These are phyloP conservation scores for Mycena maculata DNA, from an alignment of 768 basidiomycete genomes.

Conservation along the genomic window DNA sequence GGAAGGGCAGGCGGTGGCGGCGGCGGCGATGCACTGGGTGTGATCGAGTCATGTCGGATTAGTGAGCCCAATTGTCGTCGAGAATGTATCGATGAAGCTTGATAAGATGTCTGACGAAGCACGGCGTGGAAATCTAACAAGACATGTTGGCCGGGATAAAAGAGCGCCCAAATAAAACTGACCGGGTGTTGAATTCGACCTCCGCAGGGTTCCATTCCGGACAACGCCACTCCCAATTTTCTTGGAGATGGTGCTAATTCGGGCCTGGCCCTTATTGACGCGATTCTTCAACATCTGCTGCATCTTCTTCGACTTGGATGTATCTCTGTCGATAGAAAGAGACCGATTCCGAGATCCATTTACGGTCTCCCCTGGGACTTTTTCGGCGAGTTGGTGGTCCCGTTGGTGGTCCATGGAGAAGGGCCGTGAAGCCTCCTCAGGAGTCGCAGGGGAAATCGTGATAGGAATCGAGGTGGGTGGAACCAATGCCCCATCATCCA, in stretches of 20 bases:
- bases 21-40: conserved; percentile 55
- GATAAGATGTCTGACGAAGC: conserved; percentile 68
- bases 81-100: conserved; percentile 89
- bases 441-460: conserved; percentile 72
- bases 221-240: conserved; percentile 81
- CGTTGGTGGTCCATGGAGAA: conserved; percentile 23
- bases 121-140: conserved; percentile 75
- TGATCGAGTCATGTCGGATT: conserved; percentile 48
- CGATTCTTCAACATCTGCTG: conserved; percentile 80
- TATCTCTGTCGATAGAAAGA: conserved; percentile 56
- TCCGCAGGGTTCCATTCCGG: conserved; percentile 64
- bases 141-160: not conserved
- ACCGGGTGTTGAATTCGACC: conserved; percentile 80
- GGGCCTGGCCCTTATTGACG: conserved; percentile 78
- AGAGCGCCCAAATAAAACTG: conserved; percentile 30
- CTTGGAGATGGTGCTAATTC: conserved; percentile 80
- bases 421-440: conserved; percentile 46
- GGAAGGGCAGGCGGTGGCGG: conserved; percentile 54
- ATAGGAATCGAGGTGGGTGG: conserved; percentile 58
- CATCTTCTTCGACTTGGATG: conserved; percentile 75
- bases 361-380: conserved; percentile 23
- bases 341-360: conserved; percentile 47
- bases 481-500: conserved; percentile 25
- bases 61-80: conserved; percentile 69
- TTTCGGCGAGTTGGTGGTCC: conserved; percentile 22